Evolutionary conservation across 805 yeast genomes (phyloP).

Genomic region (Lipomyces yamadae): DNA sequence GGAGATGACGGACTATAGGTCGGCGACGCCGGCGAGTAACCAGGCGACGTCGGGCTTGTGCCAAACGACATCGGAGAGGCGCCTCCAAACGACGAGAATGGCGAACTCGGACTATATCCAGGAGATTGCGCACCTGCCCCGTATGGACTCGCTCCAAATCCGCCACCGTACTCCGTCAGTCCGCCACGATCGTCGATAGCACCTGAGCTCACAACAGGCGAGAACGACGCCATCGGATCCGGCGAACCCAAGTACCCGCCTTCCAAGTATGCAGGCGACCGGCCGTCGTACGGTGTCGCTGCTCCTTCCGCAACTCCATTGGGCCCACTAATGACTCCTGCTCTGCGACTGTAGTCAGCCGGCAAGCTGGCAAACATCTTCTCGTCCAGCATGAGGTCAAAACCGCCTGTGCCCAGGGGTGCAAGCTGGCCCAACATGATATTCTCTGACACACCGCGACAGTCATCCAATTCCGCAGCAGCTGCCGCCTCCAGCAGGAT

Average conservation of each 20-base stretch:
- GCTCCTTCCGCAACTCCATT: conserved; percentile 62
- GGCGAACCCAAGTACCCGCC: conserved; percentile 67
- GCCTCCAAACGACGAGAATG: conserved; percentile 63
- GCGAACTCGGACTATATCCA: conserved; percentile 75
- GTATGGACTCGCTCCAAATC: conserved; percentile 59
- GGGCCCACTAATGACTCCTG: conserved; percentile 14
- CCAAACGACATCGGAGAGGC: conserved; percentile 54
- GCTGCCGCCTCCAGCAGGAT: conserved; percentile 98
- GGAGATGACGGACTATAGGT: conserved; percentile 76
- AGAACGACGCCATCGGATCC: conserved; percentile 74
- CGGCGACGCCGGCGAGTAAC: conserved; percentile 75
- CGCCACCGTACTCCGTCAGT: conserved; percentile 86
- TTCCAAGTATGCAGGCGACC: conserved; percentile 62
- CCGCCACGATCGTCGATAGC: conserved; percentile 81
- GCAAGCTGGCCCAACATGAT: conserved; percentile 98
- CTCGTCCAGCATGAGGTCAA: conserved; percentile 94
- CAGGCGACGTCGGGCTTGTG: conserved; percentile 71
- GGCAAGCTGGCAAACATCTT: conserved; percentile 56
- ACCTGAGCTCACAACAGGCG: conserved; percentile 90
- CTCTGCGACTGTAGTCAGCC: conserved; percentile 45
- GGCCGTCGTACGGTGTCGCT: conserved; percentile 85
- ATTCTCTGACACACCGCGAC: conserved; percentile 98
- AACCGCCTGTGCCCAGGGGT: conserved; percentile 97
- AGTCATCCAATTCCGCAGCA: conserved; percentile 95
- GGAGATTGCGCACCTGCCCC: conserved; percentile 62